Evolutionary conservation across 2,329 filamentous ascomycete species (phyloP), one percentile per base, ranked within the genome.

Genomic region (Fusarium sp.): DNA sequence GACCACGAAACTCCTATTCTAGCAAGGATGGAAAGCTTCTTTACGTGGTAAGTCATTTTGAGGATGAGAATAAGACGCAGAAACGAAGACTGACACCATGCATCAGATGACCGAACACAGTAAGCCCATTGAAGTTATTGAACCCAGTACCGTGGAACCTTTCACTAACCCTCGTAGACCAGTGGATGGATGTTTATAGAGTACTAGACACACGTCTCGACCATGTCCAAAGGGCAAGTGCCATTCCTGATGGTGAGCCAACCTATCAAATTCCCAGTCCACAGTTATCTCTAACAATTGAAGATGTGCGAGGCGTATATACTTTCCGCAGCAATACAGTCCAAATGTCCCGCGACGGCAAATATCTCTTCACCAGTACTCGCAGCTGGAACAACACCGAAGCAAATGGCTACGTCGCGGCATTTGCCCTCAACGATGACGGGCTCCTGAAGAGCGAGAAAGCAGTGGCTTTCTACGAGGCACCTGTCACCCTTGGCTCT

Each of bases 281-380:
- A 4, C 1, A 32, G 13, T 15, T 5, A 21, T 28, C 46, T 32
- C 46, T 44, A 19, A 49, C 28, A n/a, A 42, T 10, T 30, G 3
- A 25, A 61, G 60, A 32, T 18, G 23, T 62, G 18, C 30, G 60
- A 62, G 40, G 40, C 9, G 16, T 28, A 3, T 59, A 58, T 13
- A 59, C 60, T 5, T 62, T 62, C 33, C 52, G 60, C 25, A 62
- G 60, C 18, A 62, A 62, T n/a, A 62, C 60, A 6, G 60, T 62
- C 10, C 60, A 62, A 11, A 59, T 59, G 60, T 62, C 60, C 12
- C 52, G 52, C 5, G 60, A 62, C 8, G 60, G 60, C 32, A 62
- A 40, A 18, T 47, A 62, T 32, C 18, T 62, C 0, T 62, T 62
- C n/a, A 62, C 60, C 6, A 62, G 60, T 6, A 62, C 60, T 9